Evolutionary conservation across 2,329 filamentous ascomycete genomes (phyloP).

Genomic region (Paracamarosporium sp.): DNA sequence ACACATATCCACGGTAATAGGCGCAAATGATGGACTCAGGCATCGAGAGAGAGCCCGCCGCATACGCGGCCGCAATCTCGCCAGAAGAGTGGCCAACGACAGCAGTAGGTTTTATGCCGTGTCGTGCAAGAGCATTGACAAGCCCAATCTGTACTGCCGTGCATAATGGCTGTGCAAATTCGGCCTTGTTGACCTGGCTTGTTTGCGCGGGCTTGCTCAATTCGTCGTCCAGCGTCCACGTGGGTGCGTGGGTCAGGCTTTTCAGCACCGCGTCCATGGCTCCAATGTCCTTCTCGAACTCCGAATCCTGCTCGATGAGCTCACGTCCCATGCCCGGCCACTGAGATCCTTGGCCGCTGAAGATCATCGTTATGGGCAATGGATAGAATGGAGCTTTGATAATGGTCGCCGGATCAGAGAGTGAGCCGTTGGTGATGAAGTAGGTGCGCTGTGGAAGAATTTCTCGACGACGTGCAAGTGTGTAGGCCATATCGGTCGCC

Average conservation of each 20-base stretch:
- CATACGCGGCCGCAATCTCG: slow-evolving; percentile 32
- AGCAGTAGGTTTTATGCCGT: slow-evolving; percentile 14
- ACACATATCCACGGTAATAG: slow-evolving; percentile 6
- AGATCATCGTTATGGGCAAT: slow-evolving; percentile 19
- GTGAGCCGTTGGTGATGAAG: neutral
- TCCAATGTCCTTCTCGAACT: neutral
- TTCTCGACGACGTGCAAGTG: no score
- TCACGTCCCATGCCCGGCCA: slow-evolving; percentile 26
- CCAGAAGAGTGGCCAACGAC: slow-evolving; percentile 33
- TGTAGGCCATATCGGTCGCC: no score
- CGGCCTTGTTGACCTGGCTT: slow-evolving; percentile 3
- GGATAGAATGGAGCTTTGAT: neutral
- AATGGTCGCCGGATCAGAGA: neutral
- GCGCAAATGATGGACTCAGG: slow-evolving; percentile 9
- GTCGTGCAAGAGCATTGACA: slow-evolving; percentile 17
- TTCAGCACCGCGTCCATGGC: neutral
- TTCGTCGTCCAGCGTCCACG: neutral
- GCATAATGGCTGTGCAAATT: slow-evolving; percentile 24
- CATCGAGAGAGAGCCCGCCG: neutral
- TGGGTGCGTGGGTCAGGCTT: neutral
- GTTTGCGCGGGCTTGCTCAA: neutral
- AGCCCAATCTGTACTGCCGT: slow-evolving; percentile 28
- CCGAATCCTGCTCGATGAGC: neutral
- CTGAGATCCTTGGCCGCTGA: slow-evolving; percentile 55
- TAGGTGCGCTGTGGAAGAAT: neutral